Percentiles rank a stretch among this genome's conserved stretches.
These are phyloP conservation scores for Polygonum aviculare DNA, from an alignment of 148 eudicot genomes.

Conservation along the genomic window DNA sequence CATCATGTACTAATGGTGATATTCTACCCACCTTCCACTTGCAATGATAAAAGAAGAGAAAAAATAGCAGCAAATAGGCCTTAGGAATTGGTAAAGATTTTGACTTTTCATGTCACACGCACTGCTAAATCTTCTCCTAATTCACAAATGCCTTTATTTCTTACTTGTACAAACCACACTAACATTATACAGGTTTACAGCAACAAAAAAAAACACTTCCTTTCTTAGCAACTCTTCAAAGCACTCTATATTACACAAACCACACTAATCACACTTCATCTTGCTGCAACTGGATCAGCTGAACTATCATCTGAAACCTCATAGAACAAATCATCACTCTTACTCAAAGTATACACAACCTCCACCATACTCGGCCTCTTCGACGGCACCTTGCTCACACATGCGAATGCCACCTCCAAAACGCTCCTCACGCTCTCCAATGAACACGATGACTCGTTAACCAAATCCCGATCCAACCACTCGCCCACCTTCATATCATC, in stretches of 20 bases:
- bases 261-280: slow-evolving; percentile 4
- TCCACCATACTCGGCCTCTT: slow-evolving; percentile 84
- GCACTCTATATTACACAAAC: not conserved
- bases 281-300: not conserved
- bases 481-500: slow-evolving; percentile 26
- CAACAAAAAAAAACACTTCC: not conserved
- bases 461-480: slow-evolving; percentile 46
- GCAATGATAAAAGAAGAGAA: not conserved
- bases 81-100: not conserved
- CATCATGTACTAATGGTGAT: not conserved
- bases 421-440: slow-evolving; percentile 47
- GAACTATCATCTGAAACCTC: slow-evolving; percentile 43
- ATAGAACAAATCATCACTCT: slow-evolving; percentile 59
- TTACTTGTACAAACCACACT: not conserved
- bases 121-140: not conserved
- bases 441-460: slow-evolving; percentile 29
- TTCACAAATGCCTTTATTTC: not conserved
- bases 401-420: slow-evolving; percentile 58
- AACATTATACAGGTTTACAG: not conserved
- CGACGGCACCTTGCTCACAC: slow-evolving; percentile 52
- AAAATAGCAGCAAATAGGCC: not conserved
- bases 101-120: not conserved
- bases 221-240: not conserved
- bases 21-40: slow-evolving; percentile 3
- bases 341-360: slow-evolving; percentile 77